Evolutionary conservation across 495 filamentous ascomycete genomes (phyloP).

Genomic region (Xylaria intraflava): DNA sequence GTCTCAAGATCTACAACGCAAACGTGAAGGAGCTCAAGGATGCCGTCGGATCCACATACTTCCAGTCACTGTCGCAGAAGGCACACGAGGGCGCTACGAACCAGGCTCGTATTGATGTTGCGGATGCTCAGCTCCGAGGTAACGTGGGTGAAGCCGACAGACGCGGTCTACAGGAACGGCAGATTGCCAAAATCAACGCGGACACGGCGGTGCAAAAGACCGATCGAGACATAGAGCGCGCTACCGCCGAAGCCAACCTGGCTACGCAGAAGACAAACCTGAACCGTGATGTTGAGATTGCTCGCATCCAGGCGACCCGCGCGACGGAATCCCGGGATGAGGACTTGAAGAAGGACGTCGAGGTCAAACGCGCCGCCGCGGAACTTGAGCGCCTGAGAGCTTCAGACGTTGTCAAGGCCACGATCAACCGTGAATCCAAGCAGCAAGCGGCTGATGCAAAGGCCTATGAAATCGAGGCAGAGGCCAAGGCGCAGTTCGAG

Average conservation of each 20-base stretch:
- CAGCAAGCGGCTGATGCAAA: slow-evolving; percentile 67
- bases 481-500: slow-evolving; percentile 55
- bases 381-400: slow-evolving; percentile 73
- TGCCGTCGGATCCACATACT: slow-evolving; percentile 68
- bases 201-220: slow-evolving; percentile 77
- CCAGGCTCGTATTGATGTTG: slow-evolving; percentile 71
- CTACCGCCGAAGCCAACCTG: slow-evolving; percentile 66
- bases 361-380: slow-evolving; percentile 66
- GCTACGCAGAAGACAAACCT: slow-evolving; percentile 63
- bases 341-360: slow-evolving; percentile 67
- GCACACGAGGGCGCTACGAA: slow-evolving; percentile 78
- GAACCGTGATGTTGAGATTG: slow-evolving; percentile 61
- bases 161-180: slow-evolving; percentile 67
- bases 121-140: slow-evolving; percentile 69
- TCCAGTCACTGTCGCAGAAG: slow-evolving; percentile 69
- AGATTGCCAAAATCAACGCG: slow-evolving; percentile 76
- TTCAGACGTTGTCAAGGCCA: slow-evolving; percentile 68
- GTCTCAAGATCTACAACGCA: slow-evolving; percentile 65
- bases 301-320: slow-evolving; percentile 63
- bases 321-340: slow-evolving; percentile 65
- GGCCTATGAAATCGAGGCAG: slow-evolving; percentile 50
- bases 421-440: slow-evolving; percentile 62
- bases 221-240: slow-evolving; percentile 72
- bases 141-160: slow-evolving; percentile 75
- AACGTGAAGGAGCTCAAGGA: slow-evolving; percentile 82